phyloP scores from a whole-genome alignment of 306 rosid genomes.

The Begonia fuchsioides region DNA sequence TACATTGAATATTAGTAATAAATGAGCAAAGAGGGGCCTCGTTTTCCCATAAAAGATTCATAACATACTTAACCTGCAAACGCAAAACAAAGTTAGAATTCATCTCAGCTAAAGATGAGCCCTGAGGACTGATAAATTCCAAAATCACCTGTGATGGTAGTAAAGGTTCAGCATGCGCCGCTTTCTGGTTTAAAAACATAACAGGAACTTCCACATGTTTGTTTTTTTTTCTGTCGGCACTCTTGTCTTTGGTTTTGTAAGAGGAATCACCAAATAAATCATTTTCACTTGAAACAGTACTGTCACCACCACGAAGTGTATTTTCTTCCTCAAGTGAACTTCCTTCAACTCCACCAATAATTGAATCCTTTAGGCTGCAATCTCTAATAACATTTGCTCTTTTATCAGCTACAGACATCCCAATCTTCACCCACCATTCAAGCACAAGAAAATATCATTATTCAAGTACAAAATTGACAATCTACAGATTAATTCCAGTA shows the following conservation, averaged over 20 bases:
- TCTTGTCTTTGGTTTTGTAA: slow-evolving; percentile 11
- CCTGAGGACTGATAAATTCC: neutral
- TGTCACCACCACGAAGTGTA: slow-evolving; percentile 12
- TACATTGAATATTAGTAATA: slow-evolving; percentile 58
- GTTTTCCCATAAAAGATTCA: slow-evolving; percentile 52
- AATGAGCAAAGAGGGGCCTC: slow-evolving; percentile 52
- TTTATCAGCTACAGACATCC: slow-evolving; percentile 10
- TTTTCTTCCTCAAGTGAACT: slow-evolving; percentile 24
- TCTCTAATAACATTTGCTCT: slow-evolving; percentile 42
- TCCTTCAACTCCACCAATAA: slow-evolving; percentile 12
- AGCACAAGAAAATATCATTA: slow-evolving; percentile 13
- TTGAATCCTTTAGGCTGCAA: slow-evolving; percentile 10
- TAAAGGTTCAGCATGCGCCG: slow-evolving; percentile 30
- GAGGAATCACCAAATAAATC: slow-evolving; percentile 13
- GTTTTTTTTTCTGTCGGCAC: slow-evolving; percentile 12
- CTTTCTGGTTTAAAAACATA: slow-evolving; percentile 22
- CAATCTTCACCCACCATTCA: slow-evolving; percentile 33
- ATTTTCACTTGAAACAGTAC: slow-evolving; percentile 17
- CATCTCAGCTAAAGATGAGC: neutral
- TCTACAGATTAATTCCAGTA: neutral
- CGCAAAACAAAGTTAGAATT: slow-evolving; percentile 2
- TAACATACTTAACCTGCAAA: slow-evolving; percentile 41
- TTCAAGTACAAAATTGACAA: slow-evolving; percentile 5
- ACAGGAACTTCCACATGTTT: slow-evolving; percentile 9
- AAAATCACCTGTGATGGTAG: slow-evolving; percentile 51